These are phyloP conservation scores for Niebla homalea DNA, from an alignment of 495 filamentous ascomycete genomes.

Conservation along the genomic window DNA sequence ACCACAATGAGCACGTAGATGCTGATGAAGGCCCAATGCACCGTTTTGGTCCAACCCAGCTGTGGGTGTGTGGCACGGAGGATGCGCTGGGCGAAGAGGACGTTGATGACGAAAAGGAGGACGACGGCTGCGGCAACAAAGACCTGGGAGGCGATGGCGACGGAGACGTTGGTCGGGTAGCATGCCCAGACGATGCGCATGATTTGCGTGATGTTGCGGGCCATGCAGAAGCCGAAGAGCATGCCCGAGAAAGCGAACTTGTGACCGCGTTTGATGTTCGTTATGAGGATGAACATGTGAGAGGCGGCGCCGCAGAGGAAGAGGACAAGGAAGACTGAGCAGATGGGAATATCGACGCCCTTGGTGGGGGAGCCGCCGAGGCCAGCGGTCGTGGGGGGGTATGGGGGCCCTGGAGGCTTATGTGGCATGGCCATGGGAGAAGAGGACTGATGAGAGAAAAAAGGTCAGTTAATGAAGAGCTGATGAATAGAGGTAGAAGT, in stretches of 20 bases:
- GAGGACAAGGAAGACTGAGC: slow-evolving; percentile 47
- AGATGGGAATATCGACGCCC: slow-evolving; percentile 49
- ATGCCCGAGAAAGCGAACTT: slow-evolving; percentile 60
- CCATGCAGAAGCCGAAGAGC: slow-evolving; percentile 68
- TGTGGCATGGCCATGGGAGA: too few species aligned
- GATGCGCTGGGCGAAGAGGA: slow-evolving; percentile 68
- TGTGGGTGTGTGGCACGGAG: slow-evolving; percentile 57
- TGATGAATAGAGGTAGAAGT: too few species aligned
- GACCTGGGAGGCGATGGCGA: slow-evolving; percentile 60
- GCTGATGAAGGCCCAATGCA: slow-evolving; percentile 36
- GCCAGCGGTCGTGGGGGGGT: slow-evolving; percentile 31
- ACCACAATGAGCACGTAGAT: slow-evolving; percentile 48
- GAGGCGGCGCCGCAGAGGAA: slow-evolving; percentile 44
- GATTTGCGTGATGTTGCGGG: slow-evolving; percentile 48
- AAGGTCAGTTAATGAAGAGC: too few species aligned
- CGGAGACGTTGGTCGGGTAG: slow-evolving; percentile 27
- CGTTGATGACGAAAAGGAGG: slow-evolving; percentile 67
- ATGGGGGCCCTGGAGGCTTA: slow-evolving; percentile 19
- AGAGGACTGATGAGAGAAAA: too few species aligned
- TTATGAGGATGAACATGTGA: slow-evolving; percentile 53
- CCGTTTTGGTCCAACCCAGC: slow-evolving; percentile 49
- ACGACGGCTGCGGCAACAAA: slow-evolving; percentile 67
- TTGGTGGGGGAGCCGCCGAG: slow-evolving; percentile 47
- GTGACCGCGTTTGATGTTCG: slow-evolving; percentile 43
- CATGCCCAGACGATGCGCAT: slow-evolving; percentile 45